Evolutionary conservation across 2,329 filamentous ascomycete species (phyloP).

Genomic region (Diplodia intermedia): DNA sequence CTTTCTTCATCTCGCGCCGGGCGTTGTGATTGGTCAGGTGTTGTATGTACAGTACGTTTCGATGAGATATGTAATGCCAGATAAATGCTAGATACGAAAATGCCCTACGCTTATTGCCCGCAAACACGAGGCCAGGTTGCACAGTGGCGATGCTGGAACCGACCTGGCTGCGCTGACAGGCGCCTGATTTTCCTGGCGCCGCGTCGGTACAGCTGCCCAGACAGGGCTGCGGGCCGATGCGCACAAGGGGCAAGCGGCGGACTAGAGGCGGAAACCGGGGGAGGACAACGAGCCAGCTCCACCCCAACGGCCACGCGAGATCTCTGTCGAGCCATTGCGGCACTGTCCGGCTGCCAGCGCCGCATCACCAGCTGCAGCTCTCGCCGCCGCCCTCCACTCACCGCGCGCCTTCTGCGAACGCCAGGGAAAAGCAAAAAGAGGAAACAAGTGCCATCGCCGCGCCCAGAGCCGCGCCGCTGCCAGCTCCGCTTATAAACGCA

Average conservation of each 20-base stretch:
- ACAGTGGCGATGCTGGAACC: conserved; percentile 1
- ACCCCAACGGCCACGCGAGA: conserved; percentile 8
- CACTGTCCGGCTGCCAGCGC: conserved; percentile 6
- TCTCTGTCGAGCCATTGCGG: conserved; percentile 7
- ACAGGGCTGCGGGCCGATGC: conserved; percentile 26
- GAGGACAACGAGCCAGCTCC: conserved; percentile 4
- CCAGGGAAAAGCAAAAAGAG: background rate
- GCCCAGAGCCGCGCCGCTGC: background rate
- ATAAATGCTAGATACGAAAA: conserved; percentile 14
- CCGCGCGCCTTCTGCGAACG: background rate
- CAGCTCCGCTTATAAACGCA: conserved; percentile 9
- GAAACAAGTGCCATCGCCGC: background rate
- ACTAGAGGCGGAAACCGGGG: conserved; percentile 1
- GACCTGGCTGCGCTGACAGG: background rate
- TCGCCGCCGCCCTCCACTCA: background rate
- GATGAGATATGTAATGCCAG: conserved; percentile 14
- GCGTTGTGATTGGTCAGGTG: conserved; percentile 11
- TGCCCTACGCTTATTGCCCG: conserved; percentile 5
- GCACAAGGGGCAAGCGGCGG: conserved; percentile 2
- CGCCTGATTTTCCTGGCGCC: conserved; percentile 8
- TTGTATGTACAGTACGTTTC: background rate
- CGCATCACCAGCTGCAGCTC: background rate
- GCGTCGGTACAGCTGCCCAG: conserved; percentile 18
- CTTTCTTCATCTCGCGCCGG: background rate
- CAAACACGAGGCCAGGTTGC: conserved; percentile 18